Percentiles rank a stretch among this genome's conserved stretches.
phyloP scores from a whole-genome alignment of 306 rosid species.

The Prunus salicina region DNA sequence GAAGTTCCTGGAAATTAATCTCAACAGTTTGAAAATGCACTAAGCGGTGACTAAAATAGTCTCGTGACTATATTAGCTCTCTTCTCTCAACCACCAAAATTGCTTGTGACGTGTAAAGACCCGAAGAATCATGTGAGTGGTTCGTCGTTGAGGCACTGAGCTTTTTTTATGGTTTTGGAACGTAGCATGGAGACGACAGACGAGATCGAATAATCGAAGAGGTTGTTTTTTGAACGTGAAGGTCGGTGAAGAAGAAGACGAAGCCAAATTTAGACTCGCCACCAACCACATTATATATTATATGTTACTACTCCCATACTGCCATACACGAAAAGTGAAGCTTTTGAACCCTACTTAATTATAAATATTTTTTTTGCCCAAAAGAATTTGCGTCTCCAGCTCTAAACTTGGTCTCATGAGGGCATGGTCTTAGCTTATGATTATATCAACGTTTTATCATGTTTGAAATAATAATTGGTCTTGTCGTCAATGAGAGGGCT shows the following conservation, averaged over 20 bases:
- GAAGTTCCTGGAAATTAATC: no score
- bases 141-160: not conserved
- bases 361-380: not conserved
- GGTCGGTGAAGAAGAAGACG: slow-evolving; percentile 1
- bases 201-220: not conserved
- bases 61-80: not conserved
- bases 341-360: not conserved
- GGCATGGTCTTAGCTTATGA: no score
- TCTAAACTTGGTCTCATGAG: no score
- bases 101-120: slow-evolving; percentile 5
- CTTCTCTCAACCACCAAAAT: slow-evolving; percentile 15
- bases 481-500: no score
- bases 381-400: not conserved
- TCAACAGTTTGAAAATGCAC: not conserved
- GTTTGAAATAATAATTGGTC: no score
- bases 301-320: not conserved
- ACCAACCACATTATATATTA: not conserved
- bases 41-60: not conserved
- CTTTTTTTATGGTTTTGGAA: not conserved
- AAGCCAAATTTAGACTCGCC: slow-evolving; percentile 17
- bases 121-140: slow-evolving; percentile 3
- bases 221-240: not conserved
- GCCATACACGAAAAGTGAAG: not conserved
- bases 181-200: not conserved
- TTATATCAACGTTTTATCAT: no score